phyloP scores from a whole-genome alignment of 352 stramenopile genomes.

The Globisporangium iwayamae region DNA sequence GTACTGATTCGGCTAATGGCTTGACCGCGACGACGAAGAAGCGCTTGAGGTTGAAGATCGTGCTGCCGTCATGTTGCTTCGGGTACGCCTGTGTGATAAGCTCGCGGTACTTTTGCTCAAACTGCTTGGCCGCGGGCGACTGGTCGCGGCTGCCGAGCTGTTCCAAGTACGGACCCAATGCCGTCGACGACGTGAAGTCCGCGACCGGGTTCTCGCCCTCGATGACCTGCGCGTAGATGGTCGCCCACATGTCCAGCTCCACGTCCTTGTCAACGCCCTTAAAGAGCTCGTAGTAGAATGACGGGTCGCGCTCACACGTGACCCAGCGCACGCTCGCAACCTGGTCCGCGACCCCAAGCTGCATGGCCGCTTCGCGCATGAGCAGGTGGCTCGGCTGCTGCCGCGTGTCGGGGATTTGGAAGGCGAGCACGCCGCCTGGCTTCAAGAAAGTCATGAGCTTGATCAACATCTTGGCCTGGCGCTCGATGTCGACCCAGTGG shows the following conservation, averaged over 20 bases:
- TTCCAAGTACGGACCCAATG: slow-evolving; percentile 55
- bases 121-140: slow-evolving; percentile 22
- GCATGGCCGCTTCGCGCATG: slow-evolving; percentile 45
- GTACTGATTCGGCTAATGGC: neutral
- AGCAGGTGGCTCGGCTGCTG: slow-evolving; percentile 53
- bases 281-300: slow-evolving; percentile 74
- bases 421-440: slow-evolving; percentile 59
- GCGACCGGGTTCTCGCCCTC: slow-evolving; percentile 62
- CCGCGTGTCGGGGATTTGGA: slow-evolving; percentile 74
- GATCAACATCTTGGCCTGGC: slow-evolving; percentile 42
- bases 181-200: slow-evolving; percentile 65
- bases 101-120: slow-evolving; percentile 55
- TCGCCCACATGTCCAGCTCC: slow-evolving; percentile 61
- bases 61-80: slow-evolving; percentile 48
- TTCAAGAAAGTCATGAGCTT: slow-evolving; percentile 58
- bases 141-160: slow-evolving; percentile 28
- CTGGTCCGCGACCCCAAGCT: slow-evolving; percentile 34
- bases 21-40: slow-evolving; percentile 66
- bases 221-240: slow-evolving; percentile 60
- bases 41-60: slow-evolving; percentile 65
- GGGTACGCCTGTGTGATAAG: slow-evolving; percentile 54
- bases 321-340: slow-evolving; percentile 60
- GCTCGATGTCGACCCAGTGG: slow-evolving; percentile 59
- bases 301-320: slow-evolving; percentile 56
- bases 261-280: slow-evolving; percentile 16